These are phyloP conservation scores for Chondrus crispus DNA, from an alignment of 23 red algal species.

Conservation along the genomic window DNA sequence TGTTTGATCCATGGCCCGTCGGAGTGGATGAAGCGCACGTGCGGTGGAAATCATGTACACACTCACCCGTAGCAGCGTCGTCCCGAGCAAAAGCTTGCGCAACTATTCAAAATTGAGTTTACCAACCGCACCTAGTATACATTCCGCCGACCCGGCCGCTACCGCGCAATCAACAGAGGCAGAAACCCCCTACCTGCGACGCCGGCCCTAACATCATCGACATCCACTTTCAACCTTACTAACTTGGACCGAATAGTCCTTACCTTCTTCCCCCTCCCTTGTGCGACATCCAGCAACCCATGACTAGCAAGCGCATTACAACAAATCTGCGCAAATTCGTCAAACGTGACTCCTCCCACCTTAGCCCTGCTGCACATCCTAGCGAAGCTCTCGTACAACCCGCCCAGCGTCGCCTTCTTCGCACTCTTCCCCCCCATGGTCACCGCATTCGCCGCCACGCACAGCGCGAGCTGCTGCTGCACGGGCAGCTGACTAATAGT, in stretches of 20 bases:
- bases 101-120: no score
- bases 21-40: no score
- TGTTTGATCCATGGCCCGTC: no score
- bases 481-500: conserved; percentile 46
- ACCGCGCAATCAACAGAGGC: neutral
- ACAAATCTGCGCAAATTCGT: conserved; percentile 69
- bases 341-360: conserved; percentile 14
- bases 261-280: neutral
- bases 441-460: conserved; percentile 31
- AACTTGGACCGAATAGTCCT: conserved; percentile 11
- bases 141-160: no score
- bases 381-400: conserved; percentile 38
- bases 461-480: conserved; percentile 72
- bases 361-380: conserved; percentile 21
- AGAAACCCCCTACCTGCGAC: conserved; percentile 25
- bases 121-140: no score
- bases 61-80: no score
- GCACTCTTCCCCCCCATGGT: neutral
- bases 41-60: no score
- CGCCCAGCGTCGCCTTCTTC: conserved; percentile 31
- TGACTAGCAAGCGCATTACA: conserved; percentile 58
- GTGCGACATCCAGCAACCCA: conserved; percentile 33
- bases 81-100: no score
- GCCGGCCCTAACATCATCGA: conserved; percentile 34
- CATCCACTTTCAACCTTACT: conserved; percentile 31